Evolutionary conservation across 768 basidiomycete species (phyloP), one percentile per base, ranked within the genome.

Genomic region (Pleurotus salmoneostramineus): DNA sequence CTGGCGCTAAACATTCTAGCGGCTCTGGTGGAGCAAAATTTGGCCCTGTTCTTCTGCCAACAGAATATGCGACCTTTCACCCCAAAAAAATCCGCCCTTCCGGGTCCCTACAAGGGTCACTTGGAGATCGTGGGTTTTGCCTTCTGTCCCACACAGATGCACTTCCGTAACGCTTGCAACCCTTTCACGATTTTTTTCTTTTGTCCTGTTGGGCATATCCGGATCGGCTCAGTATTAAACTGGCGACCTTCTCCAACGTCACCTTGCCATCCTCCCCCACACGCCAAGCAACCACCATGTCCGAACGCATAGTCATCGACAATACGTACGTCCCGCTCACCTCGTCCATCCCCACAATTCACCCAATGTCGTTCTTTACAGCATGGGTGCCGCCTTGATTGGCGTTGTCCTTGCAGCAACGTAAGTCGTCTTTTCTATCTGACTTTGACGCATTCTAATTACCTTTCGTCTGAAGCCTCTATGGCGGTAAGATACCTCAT

Each of bases 311-410:
- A 32, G 57, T 61, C 27, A 65, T 74, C 35, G 71, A 75, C 63
- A 74, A 75, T 61, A 74, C 72, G 74, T 74, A 66, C 55, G 73
- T 69, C 43, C n/a, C 4, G 17, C 33, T 35, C 44, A 31, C 35
- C 32, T 37, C 21, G n/a, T 15, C 15, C 5, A 5, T 36, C 40
- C 32, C 40, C 11, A 15, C n/a, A 40, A 33, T 54, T 40, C 8
- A 8, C 10, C 21, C 21, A 10, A 54, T 40, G 33, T 14, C 33
- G 14, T 37, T 10, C 58, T 11, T 15, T 51, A 17, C 46, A 84
- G 81, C 27, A 61, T 80, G 36, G 84, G 83, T 17, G 79, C 80
- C 42, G 73, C 77, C 34, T 75, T 79, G 46, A 67, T 83, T 32
- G 84, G 83, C 3, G 72, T 81, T 15, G 65, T 83, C 10, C 47